These are phyloP conservation scores for Mycosphaerella sp. DNA, from an alignment of 2,329 filamentous ascomycete genomes.

Conservation along the genomic window DNA sequence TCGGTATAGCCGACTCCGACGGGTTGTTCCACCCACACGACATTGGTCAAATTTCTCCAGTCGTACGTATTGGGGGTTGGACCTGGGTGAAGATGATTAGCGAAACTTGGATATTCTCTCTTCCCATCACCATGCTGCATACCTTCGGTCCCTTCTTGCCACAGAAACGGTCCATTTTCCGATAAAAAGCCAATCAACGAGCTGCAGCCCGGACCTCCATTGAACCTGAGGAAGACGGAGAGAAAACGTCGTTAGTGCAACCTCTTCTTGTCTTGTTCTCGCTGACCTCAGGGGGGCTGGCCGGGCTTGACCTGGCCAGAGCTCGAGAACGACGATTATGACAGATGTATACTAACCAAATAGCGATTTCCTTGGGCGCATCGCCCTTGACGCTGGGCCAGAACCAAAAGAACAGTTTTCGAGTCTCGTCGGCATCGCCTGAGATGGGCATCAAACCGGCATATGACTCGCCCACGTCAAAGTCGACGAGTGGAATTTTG, in stretches of 20 bases:
- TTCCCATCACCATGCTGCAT: not conserved
- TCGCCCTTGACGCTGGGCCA: constrained; percentile 40
- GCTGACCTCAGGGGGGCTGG: not conserved
- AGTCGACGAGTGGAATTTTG: constrained; percentile 35
- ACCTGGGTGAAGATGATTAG: constrained; percentile 14
- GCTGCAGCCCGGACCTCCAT: constrained; percentile 24
- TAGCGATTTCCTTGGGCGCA: constrained; percentile 46
- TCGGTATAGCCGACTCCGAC: constrained; percentile 43
- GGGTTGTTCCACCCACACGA: constrained; percentile 59
- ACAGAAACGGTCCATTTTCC: constrained; percentile 32
- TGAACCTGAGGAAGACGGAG: constrained; percentile 38
- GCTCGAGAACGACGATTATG: not conserved
- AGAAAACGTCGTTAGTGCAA: not conserved
- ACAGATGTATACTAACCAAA: not conserved
- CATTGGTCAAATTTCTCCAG: constrained; percentile 61
- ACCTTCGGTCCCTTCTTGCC: constrained; percentile 22
- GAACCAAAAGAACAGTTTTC: constrained; percentile 50
- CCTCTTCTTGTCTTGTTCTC: too few relatives aligned
- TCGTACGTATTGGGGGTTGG: constrained; percentile 41
- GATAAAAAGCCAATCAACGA: constrained; percentile 17
- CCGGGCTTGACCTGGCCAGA: too few relatives aligned
- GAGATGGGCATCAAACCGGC: constrained; percentile 49
- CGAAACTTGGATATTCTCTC: not conserved
- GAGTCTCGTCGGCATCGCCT: constrained; percentile 39
- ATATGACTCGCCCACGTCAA: constrained; percentile 41